These are phyloP conservation scores for Didymella keratinophila DNA, from an alignment of 2,329 filamentous ascomycete genomes.

Conservation along the genomic window DNA sequence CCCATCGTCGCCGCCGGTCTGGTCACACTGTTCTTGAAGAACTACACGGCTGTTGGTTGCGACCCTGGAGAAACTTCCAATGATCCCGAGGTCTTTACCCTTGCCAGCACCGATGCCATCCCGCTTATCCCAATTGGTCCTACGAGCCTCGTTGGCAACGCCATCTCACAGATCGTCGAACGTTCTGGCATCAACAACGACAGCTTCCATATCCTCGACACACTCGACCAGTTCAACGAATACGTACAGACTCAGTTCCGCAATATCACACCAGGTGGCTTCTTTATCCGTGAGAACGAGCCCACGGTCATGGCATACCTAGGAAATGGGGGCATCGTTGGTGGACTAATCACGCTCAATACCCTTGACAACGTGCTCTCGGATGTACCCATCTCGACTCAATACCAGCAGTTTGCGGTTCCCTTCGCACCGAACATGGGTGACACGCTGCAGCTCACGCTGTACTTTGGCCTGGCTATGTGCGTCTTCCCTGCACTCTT, in stretches of 20 bases:
- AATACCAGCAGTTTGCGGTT: slow-evolving; percentile 77
- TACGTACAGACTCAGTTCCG: slow-evolving; percentile 69
- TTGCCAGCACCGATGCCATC: slow-evolving; percentile 33
- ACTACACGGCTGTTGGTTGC: slow-evolving; percentile 60
- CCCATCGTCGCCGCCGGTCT: slow-evolving; percentile 82
- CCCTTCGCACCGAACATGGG: slow-evolving; percentile 75
- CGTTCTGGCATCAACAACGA: slow-evolving; percentile 36
- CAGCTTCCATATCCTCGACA: slow-evolving; percentile 65
- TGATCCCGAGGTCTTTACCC: slow-evolving; percentile 41
- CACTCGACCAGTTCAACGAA: slow-evolving; percentile 71
- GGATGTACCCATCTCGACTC: slow-evolving; percentile 73
- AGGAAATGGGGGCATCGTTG: slow-evolving; percentile 68
- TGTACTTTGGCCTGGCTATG: slow-evolving; percentile 83
- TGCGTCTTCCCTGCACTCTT: slow-evolving; percentile 85
- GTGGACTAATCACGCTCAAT: slow-evolving; percentile 83
- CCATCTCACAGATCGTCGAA: slow-evolving; percentile 38
- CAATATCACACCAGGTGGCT: slow-evolving; percentile 77
- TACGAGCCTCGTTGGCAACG: slow-evolving; percentile 38
- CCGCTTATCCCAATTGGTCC: slow-evolving; percentile 54
- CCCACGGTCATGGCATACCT: slow-evolving; percentile 75
- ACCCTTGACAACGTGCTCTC: slow-evolving; percentile 81
- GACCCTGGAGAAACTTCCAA: slow-evolving; percentile 51
- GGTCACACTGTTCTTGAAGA: slow-evolving; percentile 76
- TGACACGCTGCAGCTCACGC: slow-evolving; percentile 77
- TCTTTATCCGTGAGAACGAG: slow-evolving; percentile 73